Evolutionary conservation across 2,329 filamentous ascomycete genomes (phyloP).

Genomic region (Trichoderma sp.): DNA sequence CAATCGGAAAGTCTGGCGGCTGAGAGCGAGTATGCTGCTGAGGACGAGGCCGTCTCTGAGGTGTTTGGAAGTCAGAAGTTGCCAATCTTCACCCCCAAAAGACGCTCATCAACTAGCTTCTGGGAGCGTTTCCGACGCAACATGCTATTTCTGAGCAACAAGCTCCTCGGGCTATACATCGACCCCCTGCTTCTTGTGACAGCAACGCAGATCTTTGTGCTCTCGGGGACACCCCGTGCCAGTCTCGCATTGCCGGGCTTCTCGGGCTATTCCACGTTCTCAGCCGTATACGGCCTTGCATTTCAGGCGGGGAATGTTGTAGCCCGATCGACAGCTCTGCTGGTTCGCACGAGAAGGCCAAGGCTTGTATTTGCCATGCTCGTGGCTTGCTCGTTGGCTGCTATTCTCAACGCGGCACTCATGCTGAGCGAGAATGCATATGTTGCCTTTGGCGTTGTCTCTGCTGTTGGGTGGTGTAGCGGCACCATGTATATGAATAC

Average conservation of each 20-base stretch:
- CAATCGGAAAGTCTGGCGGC: not conserved
- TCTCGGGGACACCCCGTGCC: not conserved
- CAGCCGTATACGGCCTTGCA: not conserved
- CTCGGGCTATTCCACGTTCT: conserved; percentile 5
- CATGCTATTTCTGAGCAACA: not conserved
- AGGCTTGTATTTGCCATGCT: conserved; percentile 13
- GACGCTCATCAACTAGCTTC: not conserved
- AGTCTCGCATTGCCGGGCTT: not conserved
- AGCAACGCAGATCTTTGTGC: not conserved
- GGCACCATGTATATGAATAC: conserved; percentile 15
- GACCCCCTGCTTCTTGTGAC: conserved; percentile 14
- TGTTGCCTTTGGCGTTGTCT: not conserved
- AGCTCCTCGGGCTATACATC: conserved; percentile 10
- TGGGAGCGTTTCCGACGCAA: not conserved
- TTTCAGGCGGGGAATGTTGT: conserved; percentile 3
- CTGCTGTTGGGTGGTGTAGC: not conserved
- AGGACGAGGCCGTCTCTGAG: not conserved
- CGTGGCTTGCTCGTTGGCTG: not conserved
- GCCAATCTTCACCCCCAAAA: not conserved
- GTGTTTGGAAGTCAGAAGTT: not conserved
- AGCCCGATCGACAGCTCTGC: conserved; percentile 3
- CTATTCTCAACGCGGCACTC: not conserved
- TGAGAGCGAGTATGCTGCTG: not conserved
- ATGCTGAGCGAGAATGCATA: not conserved
- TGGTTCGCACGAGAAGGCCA: not conserved